Conservation (phyloP, 352 stramenopile genomes). For the Globisporangium megalacanthum region DNA sequence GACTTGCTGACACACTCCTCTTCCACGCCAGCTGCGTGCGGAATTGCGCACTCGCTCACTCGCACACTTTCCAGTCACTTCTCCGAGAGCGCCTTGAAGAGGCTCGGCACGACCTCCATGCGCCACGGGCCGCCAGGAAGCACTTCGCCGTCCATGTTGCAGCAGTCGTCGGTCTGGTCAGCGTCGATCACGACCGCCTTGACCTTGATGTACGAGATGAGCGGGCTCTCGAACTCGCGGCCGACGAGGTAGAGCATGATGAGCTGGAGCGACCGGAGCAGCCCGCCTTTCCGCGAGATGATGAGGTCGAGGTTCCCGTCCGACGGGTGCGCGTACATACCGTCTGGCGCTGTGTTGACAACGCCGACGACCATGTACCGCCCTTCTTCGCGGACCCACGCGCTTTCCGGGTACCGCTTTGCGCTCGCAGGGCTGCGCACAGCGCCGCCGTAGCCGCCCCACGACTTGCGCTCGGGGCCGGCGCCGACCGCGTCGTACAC, state of each 20-base stretch:
- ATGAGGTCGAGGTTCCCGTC: slow-evolving; percentile 79
- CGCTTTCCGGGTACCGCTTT: slow-evolving; percentile 37
- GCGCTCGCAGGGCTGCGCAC: slow-evolving; percentile 61
- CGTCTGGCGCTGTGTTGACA: slow-evolving; percentile 78
- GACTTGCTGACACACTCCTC: too few relatives aligned
- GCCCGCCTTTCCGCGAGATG: slow-evolving; percentile 46
- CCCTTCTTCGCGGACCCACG: slow-evolving; percentile 46
- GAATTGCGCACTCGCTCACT: too few relatives aligned
- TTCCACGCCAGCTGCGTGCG: too few relatives aligned
- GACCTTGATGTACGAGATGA: slow-evolving; percentile 74
- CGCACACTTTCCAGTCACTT: slow-evolving; percentile 26
- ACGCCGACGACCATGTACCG: slow-evolving; percentile 51
- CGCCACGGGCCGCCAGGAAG: slow-evolving; percentile 59
- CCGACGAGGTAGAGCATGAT: slow-evolving; percentile 42
- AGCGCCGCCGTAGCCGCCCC: slow-evolving; percentile 47
- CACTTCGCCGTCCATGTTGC: slow-evolving; percentile 77
- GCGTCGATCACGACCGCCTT: slow-evolving; percentile 73
- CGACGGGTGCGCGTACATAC: slow-evolving; percentile 67
- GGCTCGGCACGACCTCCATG: slow-evolving; percentile 64
- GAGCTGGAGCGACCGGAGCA: slow-evolving; percentile 39
- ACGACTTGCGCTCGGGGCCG: slow-evolving; percentile 30
- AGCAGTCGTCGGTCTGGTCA: slow-evolving; percentile 34
- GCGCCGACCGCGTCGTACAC: slow-evolving; percentile 51
- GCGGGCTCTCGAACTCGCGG: slow-evolving; percentile 49
- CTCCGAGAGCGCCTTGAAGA: slow-evolving; percentile 69